phyloP scores from a whole-genome alignment of 495 filamentous ascomycete species.

The Annulohypoxylon stygium region DNA sequence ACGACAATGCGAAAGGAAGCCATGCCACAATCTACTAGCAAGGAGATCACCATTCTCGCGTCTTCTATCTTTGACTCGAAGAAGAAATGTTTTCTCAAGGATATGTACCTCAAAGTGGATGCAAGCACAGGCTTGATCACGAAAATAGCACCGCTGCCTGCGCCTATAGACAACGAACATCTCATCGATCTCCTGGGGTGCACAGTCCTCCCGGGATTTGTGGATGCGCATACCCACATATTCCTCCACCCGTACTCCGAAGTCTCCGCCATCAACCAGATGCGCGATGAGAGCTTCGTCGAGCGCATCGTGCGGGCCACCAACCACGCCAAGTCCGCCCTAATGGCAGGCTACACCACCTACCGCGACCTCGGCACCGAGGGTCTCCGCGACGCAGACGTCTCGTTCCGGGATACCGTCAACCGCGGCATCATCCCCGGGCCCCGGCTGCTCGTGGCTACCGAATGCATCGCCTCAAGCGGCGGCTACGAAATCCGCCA shows the following conservation, averaged over 20 bases:
- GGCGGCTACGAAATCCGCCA: conserved; percentile 63
- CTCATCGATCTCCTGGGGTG: conserved; percentile 61
- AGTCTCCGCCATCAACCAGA: conserved; percentile 58
- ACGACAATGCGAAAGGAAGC: conserved; percentile 15
- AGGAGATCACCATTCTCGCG: conserved; percentile 58
- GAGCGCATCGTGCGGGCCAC: conserved; percentile 65
- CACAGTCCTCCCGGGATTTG: conserved; percentile 64
- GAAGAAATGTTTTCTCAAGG: conserved; percentile 57
- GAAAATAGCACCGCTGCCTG: conserved; percentile 48
- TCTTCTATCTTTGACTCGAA: conserved; percentile 63
- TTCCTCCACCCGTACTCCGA: conserved; percentile 65
- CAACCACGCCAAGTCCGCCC: conserved; percentile 62
- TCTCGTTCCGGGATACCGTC: conserved; percentile 59
- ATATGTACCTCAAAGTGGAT: conserved; percentile 59
- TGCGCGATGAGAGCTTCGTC: conserved; percentile 64
- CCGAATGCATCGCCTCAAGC: conserved; percentile 62
- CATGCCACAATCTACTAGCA: conserved; percentile 8
- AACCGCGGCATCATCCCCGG: conserved; percentile 65
- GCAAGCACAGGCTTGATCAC: conserved; percentile 58
- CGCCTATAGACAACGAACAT: conserved; percentile 28
- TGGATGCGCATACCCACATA: conserved; percentile 68
- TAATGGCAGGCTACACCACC: conserved; percentile 68
- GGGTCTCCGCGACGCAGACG: conserved; percentile 60
- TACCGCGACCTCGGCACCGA: conserved; percentile 69
- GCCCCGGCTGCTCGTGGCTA: conserved; percentile 65